Evolutionary conservation across 257 asterid species (phyloP), one percentile per base, ranked within the genome.

Genomic region (Solanum etuberosum): DNA sequence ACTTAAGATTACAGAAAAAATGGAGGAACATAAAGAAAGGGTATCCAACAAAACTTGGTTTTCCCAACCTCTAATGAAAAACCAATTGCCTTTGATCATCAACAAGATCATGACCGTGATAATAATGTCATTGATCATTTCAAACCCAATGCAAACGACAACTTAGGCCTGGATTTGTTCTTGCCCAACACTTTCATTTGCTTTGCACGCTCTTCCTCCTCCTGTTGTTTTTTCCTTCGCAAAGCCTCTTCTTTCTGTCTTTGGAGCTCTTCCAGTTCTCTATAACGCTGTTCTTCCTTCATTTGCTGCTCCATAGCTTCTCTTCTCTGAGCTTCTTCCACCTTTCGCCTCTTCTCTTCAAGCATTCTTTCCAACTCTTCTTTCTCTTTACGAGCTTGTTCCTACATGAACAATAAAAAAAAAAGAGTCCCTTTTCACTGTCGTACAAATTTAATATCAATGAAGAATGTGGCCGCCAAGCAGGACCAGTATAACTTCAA

Each of bases 91-190:
- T 85, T 84, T 32, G 70, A 67, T 88, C 71, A 71, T 54, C 83
- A 86, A 68, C 89, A 85, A 88, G 85, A 84, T 61, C 84, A 86
- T 54, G 12, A 89, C 29, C 77, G 80, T 77, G 78, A 89, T n/a
- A 40, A 43, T 23, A 59, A 54, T 51, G 15, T 12, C 85, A 23
- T 48, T 40, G 18, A 54, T 94, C 91, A 95, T 91, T 97, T 97
- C 88, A 96, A 86, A 68, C 97, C 90, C 8, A 97, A 81, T 73
- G 96, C 98, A 87, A 97, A 97, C 0, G 99, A 95, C 87, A 96
- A 37, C 92, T 96, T 97, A 0, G 99, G 99, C 63, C 99, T 94
- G 32, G 99, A 94, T 65, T 97, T 97, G 89, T 97, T 95, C 97
- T 97, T 97, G 70, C 99, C 99, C 90, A 95, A 90, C 90, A 96